Evolutionary conservation across 192 early-diverging fungal genomes (phyloP).

Genomic region (Backusella luteola): DNA sequence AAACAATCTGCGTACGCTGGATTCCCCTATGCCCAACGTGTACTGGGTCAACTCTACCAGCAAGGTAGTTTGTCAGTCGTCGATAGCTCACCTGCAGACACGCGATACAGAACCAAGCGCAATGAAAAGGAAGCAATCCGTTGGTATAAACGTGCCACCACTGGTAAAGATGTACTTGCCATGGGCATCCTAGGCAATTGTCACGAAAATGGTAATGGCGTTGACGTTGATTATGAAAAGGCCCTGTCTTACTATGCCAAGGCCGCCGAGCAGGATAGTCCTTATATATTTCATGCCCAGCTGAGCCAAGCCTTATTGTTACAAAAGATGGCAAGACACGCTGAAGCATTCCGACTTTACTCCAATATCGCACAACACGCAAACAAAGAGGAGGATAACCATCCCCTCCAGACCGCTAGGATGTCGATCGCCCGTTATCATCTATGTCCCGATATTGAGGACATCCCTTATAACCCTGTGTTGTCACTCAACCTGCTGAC

Average conservation of each 20-base stretch:
- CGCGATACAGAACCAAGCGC: not conserved
- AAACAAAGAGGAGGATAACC: not conserved
- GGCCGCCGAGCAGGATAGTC: conserved; percentile 25
- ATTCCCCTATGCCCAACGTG: conserved; percentile 27
- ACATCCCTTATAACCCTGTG: conserved; percentile 14
- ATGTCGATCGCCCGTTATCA: conserved; percentile 34
- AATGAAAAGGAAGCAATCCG: conserved; percentile 30
- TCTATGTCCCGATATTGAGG: conserved; percentile 20
- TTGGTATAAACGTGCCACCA: conserved; percentile 39
- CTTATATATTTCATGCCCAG: conserved; percentile 22
- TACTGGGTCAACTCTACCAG: conserved; percentile 33
- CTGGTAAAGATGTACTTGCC: conserved; percentile 30
- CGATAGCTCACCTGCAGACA: not conserved
- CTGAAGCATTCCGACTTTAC: conserved; percentile 30
- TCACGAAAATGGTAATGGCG: conserved; percentile 39
- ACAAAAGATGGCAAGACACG: conserved; percentile 27
- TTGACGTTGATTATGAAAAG: conserved; percentile 19
- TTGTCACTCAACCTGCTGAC: conserved; percentile 18
- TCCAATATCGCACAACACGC: not conserved
- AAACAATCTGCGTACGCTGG: conserved; percentile 21
- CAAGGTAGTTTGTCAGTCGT: conserved; percentile 7
- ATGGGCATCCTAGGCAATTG: conserved; percentile 32
- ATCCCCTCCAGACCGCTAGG: conserved; percentile 7
- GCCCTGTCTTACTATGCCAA: conserved; percentile 35
- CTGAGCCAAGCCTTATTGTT: conserved; percentile 26